A percentile compares a stretch with the other conserved stretches of the same genome.
Evolutionary conservation across 1,139 yeast species (phyloP).

Genomic region (Kodamaea suecica): DNA sequence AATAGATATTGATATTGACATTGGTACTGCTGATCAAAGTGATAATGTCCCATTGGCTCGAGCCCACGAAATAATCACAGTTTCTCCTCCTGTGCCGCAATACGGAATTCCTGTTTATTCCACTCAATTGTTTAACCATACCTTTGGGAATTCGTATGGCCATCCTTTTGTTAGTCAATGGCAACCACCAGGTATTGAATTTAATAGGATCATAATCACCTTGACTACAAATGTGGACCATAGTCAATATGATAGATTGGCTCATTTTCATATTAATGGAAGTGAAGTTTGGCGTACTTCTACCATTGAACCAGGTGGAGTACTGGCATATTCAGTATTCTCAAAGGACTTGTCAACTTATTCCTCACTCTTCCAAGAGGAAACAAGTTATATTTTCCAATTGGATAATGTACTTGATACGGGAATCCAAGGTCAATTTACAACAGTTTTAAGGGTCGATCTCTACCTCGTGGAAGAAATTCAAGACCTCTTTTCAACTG

Average conservation of each 20-base stretch:
- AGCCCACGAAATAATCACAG: constrained; percentile 23
- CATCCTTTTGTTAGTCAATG: constrained; percentile 44
- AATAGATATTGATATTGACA: background rate
- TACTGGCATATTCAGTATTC: constrained; percentile 36
- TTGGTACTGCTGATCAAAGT: background rate
- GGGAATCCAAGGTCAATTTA: constrained; percentile 59
- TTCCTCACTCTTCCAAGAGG: constrained; percentile 44
- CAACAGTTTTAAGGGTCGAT: constrained; percentile 49
- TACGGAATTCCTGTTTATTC: constrained; percentile 43
- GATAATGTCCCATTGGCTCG: background rate
- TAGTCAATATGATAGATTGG: constrained; percentile 74
- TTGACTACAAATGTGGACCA: constrained; percentile 61
- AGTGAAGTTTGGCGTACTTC: constrained; percentile 81
- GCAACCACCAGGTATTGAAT: constrained; percentile 38
- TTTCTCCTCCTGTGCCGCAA: constrained; percentile 27
- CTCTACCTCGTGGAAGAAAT: constrained; percentile 38
- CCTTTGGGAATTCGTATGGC: constrained; percentile 62
- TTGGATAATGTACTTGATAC: constrained; percentile 64
- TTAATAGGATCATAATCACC: constrained; percentile 59
- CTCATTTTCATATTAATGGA: constrained; percentile 63
- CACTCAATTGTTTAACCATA: constrained; percentile 37
- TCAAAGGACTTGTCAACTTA: constrained; percentile 67
- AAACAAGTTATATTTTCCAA: constrained; percentile 39
- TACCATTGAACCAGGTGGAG: constrained; percentile 73
- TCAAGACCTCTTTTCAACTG: constrained; percentile 19